Base-by-base conservation (phyloP, 163 green algal species). In the Volvox carteri region DNA sequence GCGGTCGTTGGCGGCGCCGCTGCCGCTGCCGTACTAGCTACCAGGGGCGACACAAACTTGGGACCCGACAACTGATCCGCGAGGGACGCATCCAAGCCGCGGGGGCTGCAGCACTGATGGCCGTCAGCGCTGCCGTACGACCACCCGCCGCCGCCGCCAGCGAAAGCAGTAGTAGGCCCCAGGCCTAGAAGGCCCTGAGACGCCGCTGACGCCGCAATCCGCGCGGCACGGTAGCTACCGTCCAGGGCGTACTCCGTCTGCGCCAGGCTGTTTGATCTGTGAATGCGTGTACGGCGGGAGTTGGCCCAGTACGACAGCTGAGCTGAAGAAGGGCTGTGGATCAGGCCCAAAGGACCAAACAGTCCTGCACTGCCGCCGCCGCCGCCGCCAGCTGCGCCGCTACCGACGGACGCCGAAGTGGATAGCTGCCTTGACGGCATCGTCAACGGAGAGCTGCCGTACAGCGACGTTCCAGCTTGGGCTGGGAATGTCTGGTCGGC, bases 211-310 rank as follows among this genome's bases (percentile, higher is more conserved):
- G 65, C 65, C 25, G 83, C 83, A 4, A 88, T 50, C 35, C 83
- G 67, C 83, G 81, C 81, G 11, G 83, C 83, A 25, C 83, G 48
- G 83, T 74, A 88, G 68, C 68, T 83, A 35, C 83, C 83, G 25
- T 19, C 68, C 2, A 88, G 68, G 8, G 83, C 70, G 11, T 39
- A 12, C 37, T 88, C 83, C 0, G 83, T 88, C 68, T 81, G 35
- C 0, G 83, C 83, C 37, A 88, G 44, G 83, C 68, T 83, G 46
- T 81, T 81, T 2, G 83, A 88, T 0, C 83, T 23, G 67, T 88
- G 83, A 46, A 87, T 72, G 33, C 25, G 62, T 8, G 33, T 70
- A 11, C 65, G 81, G 33, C 65, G 81, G 0, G 5, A 33, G 23
- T n/a, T n/a, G n/a, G 58, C n/a, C n/a, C 52, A 28, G 52, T 14